phyloP scores from a whole-genome alignment of 495 filamentous ascomycete genomes.

The Xylaria sp. region DNA sequence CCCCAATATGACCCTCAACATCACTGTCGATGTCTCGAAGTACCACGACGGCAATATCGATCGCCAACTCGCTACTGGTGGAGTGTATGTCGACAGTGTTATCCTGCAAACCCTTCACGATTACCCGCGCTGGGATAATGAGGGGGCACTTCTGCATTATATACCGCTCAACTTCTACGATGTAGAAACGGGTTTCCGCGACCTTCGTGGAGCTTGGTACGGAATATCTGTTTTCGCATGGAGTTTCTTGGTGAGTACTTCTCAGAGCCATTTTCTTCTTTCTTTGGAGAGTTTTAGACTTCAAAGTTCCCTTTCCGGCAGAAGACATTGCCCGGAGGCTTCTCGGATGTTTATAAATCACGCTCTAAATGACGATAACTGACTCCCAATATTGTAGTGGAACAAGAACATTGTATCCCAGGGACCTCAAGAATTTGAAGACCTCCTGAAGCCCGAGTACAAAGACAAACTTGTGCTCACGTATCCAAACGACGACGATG shows the following conservation, averaged over 20 bases:
- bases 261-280: no score
- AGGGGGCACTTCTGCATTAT: constrained; percentile 44
- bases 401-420: constrained; percentile 27
- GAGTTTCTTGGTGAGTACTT: constrained; percentile 30
- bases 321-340: no score
- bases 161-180: constrained; percentile 40
- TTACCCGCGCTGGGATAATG: constrained; percentile 45
- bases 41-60: constrained; percentile 47
- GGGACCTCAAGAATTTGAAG: constrained; percentile 34
- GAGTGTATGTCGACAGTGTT: constrained; percentile 41
- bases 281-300: no score
- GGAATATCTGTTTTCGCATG: constrained; percentile 33
- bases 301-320: no score
- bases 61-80: constrained; percentile 37
- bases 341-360: no score
- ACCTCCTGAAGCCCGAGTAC: constrained; percentile 42
- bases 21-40: constrained; percentile 49
- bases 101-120: constrained; percentile 49
- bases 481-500: constrained; percentile 51
- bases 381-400: neutral
- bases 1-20: constrained; percentile 45
- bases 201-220: constrained; percentile 37
- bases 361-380: no score
- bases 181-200: constrained; percentile 37
- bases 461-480: constrained; percentile 48